Base-by-base conservation (phyloP, 1,284 basidiomycete genomes). In the Cutaneotrichosporon dermatis region DNA sequence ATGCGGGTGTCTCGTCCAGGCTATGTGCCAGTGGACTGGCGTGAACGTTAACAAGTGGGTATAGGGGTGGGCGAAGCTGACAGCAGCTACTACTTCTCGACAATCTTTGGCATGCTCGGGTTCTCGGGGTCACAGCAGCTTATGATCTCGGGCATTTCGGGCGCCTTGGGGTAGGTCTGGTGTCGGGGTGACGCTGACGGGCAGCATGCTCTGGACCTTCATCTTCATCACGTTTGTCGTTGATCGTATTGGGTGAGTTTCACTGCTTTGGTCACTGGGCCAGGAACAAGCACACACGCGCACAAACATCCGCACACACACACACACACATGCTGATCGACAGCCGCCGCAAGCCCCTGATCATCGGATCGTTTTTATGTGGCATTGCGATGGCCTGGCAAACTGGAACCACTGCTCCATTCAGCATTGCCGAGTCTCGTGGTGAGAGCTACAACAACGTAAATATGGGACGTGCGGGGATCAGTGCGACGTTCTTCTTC, bases 11-110 rank as follows among this genome's bases (percentile, higher is more conserved):
- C 62, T 69, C 42, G 65, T 71, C 4, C 86, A 87, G 67, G 81
- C 84, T 6, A 86, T 86, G 69, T 82, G 82, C 12, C 86, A 86
- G 67, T 85, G 86, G 67, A 85, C 85, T 4, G 85, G 85, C 6
- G 85, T 86, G 65, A 87, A 86, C 67, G 84, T 58, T 6, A 53
- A 53, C 33, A 25, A 8, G 39, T 40, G 12, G 25, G 25, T n/a
- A n/a, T n/a, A n/a, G n/a, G n/a, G 37, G 37, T 39, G 6, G 37
- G 11, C 37, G n/a, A n/a, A n/a, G n/a, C n/a, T 13, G 37, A 39
- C 52, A 66, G 57, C 60, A 57, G 57, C 25, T 73, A 75, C 66
- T 74, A 68, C 55, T 69, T 68, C 12, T 70, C 73, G 12, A 70
- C 67, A 7, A 70, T 87, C 81, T 86, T 86, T 71, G 73, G 74